Evolutionary conservation across 768 basidiomycete species (phyloP), one percentile per base, ranked within the genome.

Genomic region (Trametes elegans): DNA sequence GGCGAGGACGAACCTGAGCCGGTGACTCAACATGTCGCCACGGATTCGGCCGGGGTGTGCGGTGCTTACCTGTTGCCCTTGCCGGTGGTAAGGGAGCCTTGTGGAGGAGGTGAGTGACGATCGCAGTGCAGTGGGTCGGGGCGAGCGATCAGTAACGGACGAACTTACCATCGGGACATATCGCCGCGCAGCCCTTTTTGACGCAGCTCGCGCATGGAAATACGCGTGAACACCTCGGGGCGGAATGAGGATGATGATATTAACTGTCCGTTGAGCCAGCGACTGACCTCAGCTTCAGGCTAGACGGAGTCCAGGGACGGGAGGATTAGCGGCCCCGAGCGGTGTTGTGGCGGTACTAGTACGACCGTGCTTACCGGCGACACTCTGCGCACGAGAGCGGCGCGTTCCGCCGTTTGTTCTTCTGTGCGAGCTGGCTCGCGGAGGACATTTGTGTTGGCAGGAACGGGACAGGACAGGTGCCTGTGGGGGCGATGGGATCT

Each of bases 351-450:
- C 55, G 47, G 38, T 23, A n/a, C 34, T 10, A 16, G 42, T 19
- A 43, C n/a, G n/a, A n/a, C n/a, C n/a, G n/a, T n/a, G 53, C 67
- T 70, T 52, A 84, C 84, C 85, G 79, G 64, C 85, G 75, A 71
- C 85, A 87, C 69, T 87, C 85, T 7, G 84, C 83, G 69, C 85
- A 87, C 1, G 82, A 83, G 10, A 84, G 71, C 21, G 82, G 78
- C 11, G 78, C 75, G 24, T 78, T 70, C 23, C 70, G 68, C 21
- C 47, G 36, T 43, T 53, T 59, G n/a, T 42, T 23, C 36, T 55
- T 55, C 35, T 42, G 35, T 16, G 55, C 59, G 11, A 63, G 53
- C 29, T 56, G 39, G 51, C 53, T 59, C 18, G 41, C 29, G 26
- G 57, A 59, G 21, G 61, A 62, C 61, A 62, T 62, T 23, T 16